Base-by-base conservation (phyloP, 2,329 filamentous ascomycete species). In the Ampelomyces quisqualis region DNA sequence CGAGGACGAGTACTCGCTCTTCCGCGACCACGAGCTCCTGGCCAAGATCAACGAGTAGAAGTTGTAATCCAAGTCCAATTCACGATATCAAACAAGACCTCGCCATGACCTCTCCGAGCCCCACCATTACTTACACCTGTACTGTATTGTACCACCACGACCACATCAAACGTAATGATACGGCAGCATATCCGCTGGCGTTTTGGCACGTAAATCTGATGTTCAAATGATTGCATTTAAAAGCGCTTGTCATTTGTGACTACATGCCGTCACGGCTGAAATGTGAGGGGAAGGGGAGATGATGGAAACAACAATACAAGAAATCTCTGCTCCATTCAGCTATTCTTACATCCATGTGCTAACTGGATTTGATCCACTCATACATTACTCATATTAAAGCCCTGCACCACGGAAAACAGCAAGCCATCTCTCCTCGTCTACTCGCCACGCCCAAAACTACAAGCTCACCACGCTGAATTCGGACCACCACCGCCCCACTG, bases 1-100 rank as follows among this genome's bases (percentile, higher is more conserved):
- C 59, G 91, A 98, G 63, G 90, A 97, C 58, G 93, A 98, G 77
- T 97, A 82, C 78, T 84, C 86, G 53, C 83, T 98, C 54, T 98
- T 95, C 86, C 82, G 93, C 65, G 93, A 98, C 75, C 87, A 90
- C 77, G 93, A 98, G 72, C 88, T 98, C 60, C 83, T 98, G 48
- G 93, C 93, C 72, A 98, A 97, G 86, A 95, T 98, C 81, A 95
- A 89, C 76, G 91, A 97, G 80, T 95, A 88, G 41, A 60, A 33
- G 23, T 11, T 28, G 26, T 14, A 28, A 13, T 21, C 15, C 21
- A 8, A 13, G 29, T 24, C 5, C 13, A 13, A 7, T 19, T 31
- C n/a, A 31, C 19, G 11, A 15, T 9, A 31, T 15, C 9, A 9
- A 31, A 31, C n/a, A 30, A 17, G 13, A 14, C 6, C 15, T 32